Conservation (phyloP, 768 basidiomycete species). For the Termitomyces sp. region DNA sequence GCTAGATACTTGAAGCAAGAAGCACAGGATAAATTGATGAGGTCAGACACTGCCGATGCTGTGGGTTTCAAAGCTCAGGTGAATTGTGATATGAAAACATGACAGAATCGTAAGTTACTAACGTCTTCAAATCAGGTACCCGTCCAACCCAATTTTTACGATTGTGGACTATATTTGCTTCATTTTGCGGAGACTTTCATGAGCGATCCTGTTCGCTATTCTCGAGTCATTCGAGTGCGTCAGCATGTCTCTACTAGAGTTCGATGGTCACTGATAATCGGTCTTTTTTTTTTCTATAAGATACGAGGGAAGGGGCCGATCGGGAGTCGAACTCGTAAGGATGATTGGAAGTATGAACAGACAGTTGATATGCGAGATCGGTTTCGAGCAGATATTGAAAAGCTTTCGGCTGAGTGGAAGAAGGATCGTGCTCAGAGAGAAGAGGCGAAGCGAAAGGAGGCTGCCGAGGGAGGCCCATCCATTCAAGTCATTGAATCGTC, state of each 20-base stretch:
- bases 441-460: slow-evolving; percentile 31
- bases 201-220: slow-evolving; percentile 47
- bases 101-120: not conserved
- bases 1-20: slow-evolving; percentile 67
- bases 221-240: slow-evolving; percentile 42
- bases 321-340: slow-evolving; percentile 30
- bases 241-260: not conserved
- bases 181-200: slow-evolving; percentile 84
- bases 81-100: slow-evolving; percentile 15
- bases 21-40: slow-evolving; percentile 63
- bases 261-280: not conserved
- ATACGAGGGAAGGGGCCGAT: slow-evolving; percentile 24
- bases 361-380: slow-evolving; percentile 42
- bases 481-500: slow-evolving; percentile 25
- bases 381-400: slow-evolving; percentile 33
- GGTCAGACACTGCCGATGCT: slow-evolving; percentile 32
- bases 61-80: slow-evolving; percentile 51
- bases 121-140: slow-evolving; percentile 59
- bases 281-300: slow-evolving; percentile 1
- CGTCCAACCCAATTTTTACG: slow-evolving; percentile 81
- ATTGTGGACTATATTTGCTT: slow-evolving; percentile 90
- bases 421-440: slow-evolving; percentile 34
- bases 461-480: slow-evolving; percentile 16
- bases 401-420: slow-evolving; percentile 53
- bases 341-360: slow-evolving; percentile 48